Evolutionary conservation across 2,329 filamentous ascomycete species (phyloP).

Genomic region (Cryphonectria parasitica): DNA sequence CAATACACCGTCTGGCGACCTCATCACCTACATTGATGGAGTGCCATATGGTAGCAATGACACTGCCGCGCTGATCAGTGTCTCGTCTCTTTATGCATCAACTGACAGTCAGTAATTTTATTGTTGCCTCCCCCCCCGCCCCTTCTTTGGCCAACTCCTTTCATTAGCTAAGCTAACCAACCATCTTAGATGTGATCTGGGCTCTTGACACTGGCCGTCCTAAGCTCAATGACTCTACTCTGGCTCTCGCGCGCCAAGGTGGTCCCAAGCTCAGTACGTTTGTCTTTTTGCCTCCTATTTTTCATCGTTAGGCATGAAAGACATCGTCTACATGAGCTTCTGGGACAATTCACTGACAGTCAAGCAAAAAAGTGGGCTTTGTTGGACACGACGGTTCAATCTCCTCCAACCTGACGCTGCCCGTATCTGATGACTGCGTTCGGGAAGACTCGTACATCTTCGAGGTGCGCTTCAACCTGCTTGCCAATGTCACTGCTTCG

Average conservation of each 20-base stretch:
- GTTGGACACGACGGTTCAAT: constrained; percentile 13
- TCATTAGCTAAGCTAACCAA: not conserved
- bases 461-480: constrained; percentile 4
- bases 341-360: not conserved
- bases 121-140: not conserved
- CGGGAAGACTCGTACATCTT: constrained; percentile 7
- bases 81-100: not conserved
- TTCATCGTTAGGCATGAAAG: not conserved
- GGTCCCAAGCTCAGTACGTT: constrained; percentile 11
- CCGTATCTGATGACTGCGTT: constrained; percentile 8
- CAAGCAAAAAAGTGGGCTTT: constrained; percentile 3
- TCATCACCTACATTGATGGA: constrained; percentile 8
- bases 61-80: constrained; percentile 3
- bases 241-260: constrained; percentile 11
- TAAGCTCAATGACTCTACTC: constrained; percentile 12
- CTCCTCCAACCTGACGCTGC: constrained; percentile 10
- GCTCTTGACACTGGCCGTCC: constrained; percentile 10
- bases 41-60: constrained; percentile 7
- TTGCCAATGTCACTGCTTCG: constrained; percentile 1
- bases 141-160: no score
- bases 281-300: not conserved
- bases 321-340: not conserved
- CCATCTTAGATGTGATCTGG: not conserved
- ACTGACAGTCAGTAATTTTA: constrained; percentile 1
- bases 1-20: constrained; percentile 3